A percentile compares a stretch with the other conserved stretches of the same genome.
These are phyloP conservation scores for Volvox reticuliferus DNA, from an alignment of 139 green algal species.

Conservation along the genomic window DNA sequence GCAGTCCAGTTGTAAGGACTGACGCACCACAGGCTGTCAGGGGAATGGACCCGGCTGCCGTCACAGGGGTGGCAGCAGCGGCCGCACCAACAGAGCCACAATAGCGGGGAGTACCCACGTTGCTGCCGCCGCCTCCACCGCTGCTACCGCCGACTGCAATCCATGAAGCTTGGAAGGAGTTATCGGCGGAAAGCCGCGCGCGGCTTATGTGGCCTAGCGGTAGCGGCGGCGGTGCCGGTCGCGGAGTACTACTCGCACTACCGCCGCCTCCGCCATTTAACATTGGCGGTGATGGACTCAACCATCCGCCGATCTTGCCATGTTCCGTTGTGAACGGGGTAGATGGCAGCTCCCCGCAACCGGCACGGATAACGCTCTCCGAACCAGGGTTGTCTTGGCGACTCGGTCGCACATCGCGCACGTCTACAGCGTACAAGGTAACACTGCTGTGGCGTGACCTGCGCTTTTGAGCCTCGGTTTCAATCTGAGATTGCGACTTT, in stretches of 20 bases:
- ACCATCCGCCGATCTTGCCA: too few species aligned
- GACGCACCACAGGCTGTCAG: neutral
- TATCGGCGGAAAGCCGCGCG: neutral
- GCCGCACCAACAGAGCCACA: too few species aligned
- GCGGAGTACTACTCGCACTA: too few species aligned
- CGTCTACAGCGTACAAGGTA: neutral
- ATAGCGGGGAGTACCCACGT: neutral
- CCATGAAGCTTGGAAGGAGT: neutral
- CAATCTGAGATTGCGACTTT: neutral
- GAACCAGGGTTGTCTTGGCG: neutral
- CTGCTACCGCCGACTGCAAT: neutral
- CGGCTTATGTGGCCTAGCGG: neutral
- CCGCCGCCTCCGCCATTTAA: neutral
- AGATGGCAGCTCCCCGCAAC: neutral
- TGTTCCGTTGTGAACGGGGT: neutral
- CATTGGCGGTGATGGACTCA: neutral
- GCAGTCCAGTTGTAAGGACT: neutral
- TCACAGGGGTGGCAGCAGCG: too few species aligned
- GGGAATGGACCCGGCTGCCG: neutral
- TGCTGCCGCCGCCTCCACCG: too few species aligned
- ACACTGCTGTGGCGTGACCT: neutral
- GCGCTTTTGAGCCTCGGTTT: slow-evolving; percentile 1
- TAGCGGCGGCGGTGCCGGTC: neutral
- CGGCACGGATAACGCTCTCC: neutral
- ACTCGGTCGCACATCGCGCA: neutral